Base-by-base conservation (phyloP, 768 basidiomycete species). In the Leccinum boreale region DNA sequence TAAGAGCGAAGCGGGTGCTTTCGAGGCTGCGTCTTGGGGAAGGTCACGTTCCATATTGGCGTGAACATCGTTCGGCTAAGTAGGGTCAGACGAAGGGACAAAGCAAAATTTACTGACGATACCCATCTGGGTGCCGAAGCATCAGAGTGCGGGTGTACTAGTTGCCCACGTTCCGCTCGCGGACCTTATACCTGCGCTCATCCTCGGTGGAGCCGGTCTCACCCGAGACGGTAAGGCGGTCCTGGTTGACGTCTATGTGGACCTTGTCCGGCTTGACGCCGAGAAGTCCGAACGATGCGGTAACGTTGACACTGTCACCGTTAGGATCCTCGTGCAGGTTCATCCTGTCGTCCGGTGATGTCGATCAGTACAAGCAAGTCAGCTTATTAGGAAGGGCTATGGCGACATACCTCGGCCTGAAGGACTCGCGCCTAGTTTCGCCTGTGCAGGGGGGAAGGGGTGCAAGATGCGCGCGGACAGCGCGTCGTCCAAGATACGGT, bases 11-110 rank as follows among this genome's bases (percentile, higher is more conserved):
- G 28, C 9, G 80, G 74, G 53, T 70, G 62, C 55, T 9, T 9
- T 39, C 78, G 75, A 15, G 77, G 66, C 8, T 70, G 67, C 19
- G 72, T 67, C 69, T 80, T 83, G 5, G 83, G 83, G 77, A 81
- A 84, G 1, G 78, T 78, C 29, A 85, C 71, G 69, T 36, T 82
- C 80, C 77, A 84, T 75, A 49, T 72, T 68, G 0, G 82, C 84
- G 62, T 71, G 70, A 53, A 77, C 70, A 3, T 75, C 69, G 0
- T 68, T 67, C 10, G 58, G 57, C 75, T 77, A 21, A 2, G 19
- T 56, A 50, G 50, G 26, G 17, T 31, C n/a, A 19, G 12, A 17
- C 15, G 3, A 11, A 5, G 2, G 10, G 2, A 14, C 2, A 7
- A 3, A 3, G 31, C 36, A 23, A 15, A 5, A 17, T 7, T 3